These are phyloP conservation scores for Russula dissimulans DNA, from an alignment of 768 basidiomycete genomes.

Conservation along the genomic window DNA sequence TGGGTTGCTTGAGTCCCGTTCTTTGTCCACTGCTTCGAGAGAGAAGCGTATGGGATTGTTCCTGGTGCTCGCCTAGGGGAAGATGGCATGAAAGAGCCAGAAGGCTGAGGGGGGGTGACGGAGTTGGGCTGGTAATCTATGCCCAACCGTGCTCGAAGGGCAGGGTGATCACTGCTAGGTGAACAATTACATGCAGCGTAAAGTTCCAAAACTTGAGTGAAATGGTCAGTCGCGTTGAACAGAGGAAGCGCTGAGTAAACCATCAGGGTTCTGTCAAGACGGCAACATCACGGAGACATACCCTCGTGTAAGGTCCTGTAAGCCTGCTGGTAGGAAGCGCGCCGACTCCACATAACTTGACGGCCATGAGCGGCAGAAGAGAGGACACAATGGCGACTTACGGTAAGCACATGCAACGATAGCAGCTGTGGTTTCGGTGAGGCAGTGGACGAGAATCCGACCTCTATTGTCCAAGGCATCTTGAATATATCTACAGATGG, in stretches of 20 bases:
- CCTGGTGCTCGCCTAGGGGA: constrained; percentile 1
- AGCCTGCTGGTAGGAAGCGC: constrained; percentile 33
- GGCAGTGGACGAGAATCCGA: constrained; percentile 45
- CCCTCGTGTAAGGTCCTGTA: constrained; percentile 17
- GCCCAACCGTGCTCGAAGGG: constrained; percentile 8
- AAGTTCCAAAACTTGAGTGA: constrained; percentile 12
- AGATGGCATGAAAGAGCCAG: background rate
- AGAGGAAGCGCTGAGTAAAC: constrained; percentile 7
- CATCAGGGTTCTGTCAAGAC: background rate
- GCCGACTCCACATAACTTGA: constrained; percentile 40
- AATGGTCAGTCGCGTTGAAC: constrained; percentile 14
- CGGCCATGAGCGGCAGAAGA: background rate
- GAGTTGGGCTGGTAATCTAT: background rate
- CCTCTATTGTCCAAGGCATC: constrained; percentile 34
- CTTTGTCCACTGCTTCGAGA: constrained; percentile 4
- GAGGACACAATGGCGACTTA: constrained; percentile 23
- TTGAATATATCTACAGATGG: constrained; percentile 38
- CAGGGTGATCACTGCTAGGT: constrained; percentile 10
- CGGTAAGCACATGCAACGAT: constrained; percentile 44
- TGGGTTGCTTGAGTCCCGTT: constrained; percentile 5
- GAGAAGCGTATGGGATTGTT: background rate
- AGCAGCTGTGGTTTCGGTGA: constrained; percentile 46
- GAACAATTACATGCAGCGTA: constrained; percentile 9
- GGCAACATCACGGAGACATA: background rate
- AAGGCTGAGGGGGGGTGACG: background rate